Base-by-base conservation (phyloP, 768 basidiomycete genomes). In the Mycena venus region DNA sequence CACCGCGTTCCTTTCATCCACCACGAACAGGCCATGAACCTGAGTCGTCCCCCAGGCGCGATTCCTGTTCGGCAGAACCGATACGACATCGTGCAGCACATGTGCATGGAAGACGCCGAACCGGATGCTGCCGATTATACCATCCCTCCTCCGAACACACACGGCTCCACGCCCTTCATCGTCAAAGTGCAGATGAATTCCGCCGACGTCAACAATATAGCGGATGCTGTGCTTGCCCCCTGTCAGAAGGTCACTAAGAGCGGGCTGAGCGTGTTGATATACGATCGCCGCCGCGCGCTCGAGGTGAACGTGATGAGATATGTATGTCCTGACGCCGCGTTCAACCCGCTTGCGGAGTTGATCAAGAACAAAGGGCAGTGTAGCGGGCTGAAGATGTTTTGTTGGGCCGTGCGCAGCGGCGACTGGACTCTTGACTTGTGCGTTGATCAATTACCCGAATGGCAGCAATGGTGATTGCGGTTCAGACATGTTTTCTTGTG, bases 21-120 rank as follows among this genome's bases (percentile, higher is more conserved):
- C 12, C 8, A 6, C 40, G 31, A 38, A 38, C 7, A 38, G 14
- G 7, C 7, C 36, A 38, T 7, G 36, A 38, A 38, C 8, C 36
- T 38, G 36, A 14, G 8, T 38, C 8, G 14, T 38, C 36, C 7
- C 21, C 44, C 58, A 4, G 70, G 70, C 11, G 17, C 55, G 7
- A 17, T 31, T 29, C 32, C 40, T 12, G 4, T 58, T 17, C 63
- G 56, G 11, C 23, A 56, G 10, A 73, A 23, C 32, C 55, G 59
- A n/a, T 63, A 51, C 60, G 72, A 73, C 53, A 63, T 31, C 42
- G 72, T 63, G 21, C 65, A 68, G n/a, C 72, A 73, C 5, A 55
- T 56, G 65, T 17, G 58, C 38, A 38, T n/a, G n/a, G n/a, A 38
- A 8, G 32, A 27, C 21, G 19, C 23, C 15, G 34, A 60, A 19